These are phyloP conservation scores for Solanum lycopersicoides DNA, from an alignment of 257 asterid species.

Conservation along the genomic window DNA sequence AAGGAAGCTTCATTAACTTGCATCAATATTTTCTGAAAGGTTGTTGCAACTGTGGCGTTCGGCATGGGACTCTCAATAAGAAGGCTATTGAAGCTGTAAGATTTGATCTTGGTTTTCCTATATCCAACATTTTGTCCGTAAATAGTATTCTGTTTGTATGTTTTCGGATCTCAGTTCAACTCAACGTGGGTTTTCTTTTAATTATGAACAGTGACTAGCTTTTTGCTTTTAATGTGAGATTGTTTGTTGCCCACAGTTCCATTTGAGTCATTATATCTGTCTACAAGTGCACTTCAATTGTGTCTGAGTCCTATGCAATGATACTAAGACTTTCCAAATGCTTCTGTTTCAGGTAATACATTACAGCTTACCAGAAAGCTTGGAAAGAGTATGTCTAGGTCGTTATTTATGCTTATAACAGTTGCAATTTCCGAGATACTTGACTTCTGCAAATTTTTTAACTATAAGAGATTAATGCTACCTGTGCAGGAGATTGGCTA, in stretches of 20 bases:
- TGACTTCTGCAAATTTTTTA: constrained; percentile 6
- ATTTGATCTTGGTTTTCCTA: constrained; percentile 3
- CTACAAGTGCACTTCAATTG: neutral
- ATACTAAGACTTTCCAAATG: neutral
- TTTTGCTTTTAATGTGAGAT: neutral
- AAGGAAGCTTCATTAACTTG: neutral
- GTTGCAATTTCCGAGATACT: neutral
- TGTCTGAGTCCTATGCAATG: neutral
- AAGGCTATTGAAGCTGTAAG: constrained; percentile 96
- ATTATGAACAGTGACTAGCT: neutral
- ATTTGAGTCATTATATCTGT: neutral
- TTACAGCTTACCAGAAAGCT: constrained; percentile 89
- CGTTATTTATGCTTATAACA: constrained; percentile 2
- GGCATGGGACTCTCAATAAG: constrained; percentile 99
- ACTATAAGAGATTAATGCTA: constrained; percentile 1
- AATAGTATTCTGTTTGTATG: neutral
- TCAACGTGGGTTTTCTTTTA: neutral
- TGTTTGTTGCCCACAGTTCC: neutral
- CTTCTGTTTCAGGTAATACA: constrained; percentile 69
- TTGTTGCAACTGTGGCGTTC: constrained; percentile 98
- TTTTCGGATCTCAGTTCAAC: neutral
- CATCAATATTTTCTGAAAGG: constrained; percentile 38
- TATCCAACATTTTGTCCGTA: neutral
- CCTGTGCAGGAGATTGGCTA: constrained; percentile 72
- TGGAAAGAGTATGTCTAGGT: constrained; percentile 99